Evolutionary conservation across 2,329 filamentous ascomycete genomes (phyloP).

Genomic region (Sclerotinia sclerotiorum): DNA sequence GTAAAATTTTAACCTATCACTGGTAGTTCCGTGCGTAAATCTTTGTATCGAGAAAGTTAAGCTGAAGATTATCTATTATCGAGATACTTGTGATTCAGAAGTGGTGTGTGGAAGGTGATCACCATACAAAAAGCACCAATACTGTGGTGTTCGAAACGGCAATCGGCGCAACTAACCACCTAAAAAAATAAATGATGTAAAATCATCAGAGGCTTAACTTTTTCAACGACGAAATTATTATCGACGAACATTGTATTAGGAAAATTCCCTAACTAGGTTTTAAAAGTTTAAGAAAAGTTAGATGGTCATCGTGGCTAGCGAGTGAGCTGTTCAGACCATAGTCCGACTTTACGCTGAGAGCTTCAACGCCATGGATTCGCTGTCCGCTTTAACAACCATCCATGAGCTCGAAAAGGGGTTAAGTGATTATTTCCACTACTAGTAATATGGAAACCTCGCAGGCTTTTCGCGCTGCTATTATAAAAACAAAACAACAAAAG

Average conservation of each 20-base stretch:
- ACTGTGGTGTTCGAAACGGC: neutral
- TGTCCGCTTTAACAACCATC: neutral
- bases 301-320: neutral
- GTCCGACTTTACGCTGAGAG: neutral
- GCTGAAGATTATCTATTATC: neutral
- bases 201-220: too few species aligned
- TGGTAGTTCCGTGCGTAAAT: neutral
- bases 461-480: too few species aligned
- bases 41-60: neutral
- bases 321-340: neutral
- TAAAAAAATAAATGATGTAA: too few species aligned
- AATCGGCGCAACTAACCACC: neutral
- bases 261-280: too few species aligned
- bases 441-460: neutral
- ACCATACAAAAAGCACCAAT: neutral
- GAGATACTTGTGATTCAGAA: neutral
- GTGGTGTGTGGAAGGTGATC: neutral
- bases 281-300: too few species aligned
- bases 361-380: neutral
- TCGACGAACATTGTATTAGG: too few species aligned
- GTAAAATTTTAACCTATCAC: neutral
- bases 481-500: too few species aligned
- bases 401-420: neutral
- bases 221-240: too few species aligned
- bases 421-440: neutral